Base-by-base conservation (phyloP, 1,139 yeast species). In the Debaryomyces nepalensis region DNA sequence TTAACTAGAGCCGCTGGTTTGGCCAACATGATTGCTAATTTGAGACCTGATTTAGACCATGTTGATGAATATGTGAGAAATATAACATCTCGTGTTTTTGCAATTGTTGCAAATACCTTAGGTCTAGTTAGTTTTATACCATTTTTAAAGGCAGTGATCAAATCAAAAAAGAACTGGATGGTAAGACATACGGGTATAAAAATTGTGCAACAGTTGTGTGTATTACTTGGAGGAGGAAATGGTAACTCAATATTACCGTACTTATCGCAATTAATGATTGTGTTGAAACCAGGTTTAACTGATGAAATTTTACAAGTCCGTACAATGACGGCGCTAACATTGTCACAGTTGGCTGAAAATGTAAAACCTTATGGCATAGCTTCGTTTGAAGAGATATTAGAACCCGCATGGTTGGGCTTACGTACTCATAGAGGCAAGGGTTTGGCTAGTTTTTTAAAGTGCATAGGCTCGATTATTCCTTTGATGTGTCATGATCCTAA, bases 301-400 rank as follows among this genome's bases (percentile, higher is more conserved):
- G 98, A 91, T 59, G 90, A 86, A 41, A 81, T 82, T 41, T 59
- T 80, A 12, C 82, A 80, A 43, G 87, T 89, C 0, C 68, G 95
- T 41, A 77, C 79, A 3, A 74, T 83, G 7, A 73, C 96, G 0
- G 96, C 96, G 0, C 66, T 75, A 24, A 82, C 97, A 0, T 55
- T 91, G 1, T 72, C 95, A 0, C 79, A 84, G 5, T 62, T 93
- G 26, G 98, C 98, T 0, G 95, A 88, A 37, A 84, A 87, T n/a
- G 81, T 91, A 1, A 73, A 80, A 16, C 99, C 99, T 0, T 89
- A 86, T 63, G 99, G 99, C 37, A 85, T 88, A 43, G 97, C 89
- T 54, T 81, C 95, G 0, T 91, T 93, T 61, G 95, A 87, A 50
- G 66, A 60, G 6, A 61, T 70, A 2, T 59, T 93, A 30, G 93